Conservation (phyloP, 148 eudicot genomes). For the Diospyros lotus region DNA sequence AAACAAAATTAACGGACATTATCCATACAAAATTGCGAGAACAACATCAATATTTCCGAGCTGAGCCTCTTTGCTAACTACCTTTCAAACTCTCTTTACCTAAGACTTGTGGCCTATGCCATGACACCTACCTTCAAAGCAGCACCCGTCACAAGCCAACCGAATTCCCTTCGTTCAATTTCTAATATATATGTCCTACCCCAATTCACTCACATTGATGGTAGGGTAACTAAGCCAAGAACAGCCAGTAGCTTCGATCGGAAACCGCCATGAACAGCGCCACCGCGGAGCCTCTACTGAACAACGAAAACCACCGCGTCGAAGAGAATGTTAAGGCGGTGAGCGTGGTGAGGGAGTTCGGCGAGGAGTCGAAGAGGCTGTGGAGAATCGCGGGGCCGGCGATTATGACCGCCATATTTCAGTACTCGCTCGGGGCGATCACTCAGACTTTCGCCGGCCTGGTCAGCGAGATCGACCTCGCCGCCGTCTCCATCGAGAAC, state of each 20-base stretch:
- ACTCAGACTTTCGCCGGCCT: slow-evolving; percentile 54
- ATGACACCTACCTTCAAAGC: background rate
- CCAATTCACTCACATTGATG: background rate
- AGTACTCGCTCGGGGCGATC: slow-evolving; percentile 54
- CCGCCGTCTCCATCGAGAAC: slow-evolving; percentile 55
- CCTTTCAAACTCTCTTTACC: background rate
- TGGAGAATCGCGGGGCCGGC: slow-evolving; percentile 58
- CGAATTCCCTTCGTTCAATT: background rate
- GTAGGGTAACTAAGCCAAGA: background rate
- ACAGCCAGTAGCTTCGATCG: background rate
- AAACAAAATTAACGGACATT: too few relatives aligned
- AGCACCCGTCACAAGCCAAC: too few relatives aligned
- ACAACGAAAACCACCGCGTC: background rate
- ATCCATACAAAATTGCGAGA: too few relatives aligned
- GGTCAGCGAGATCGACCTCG: slow-evolving; percentile 48
- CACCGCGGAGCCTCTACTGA: slow-evolving; percentile 18
- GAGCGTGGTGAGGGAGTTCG: slow-evolving; percentile 17
- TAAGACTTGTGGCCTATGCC: too few relatives aligned
- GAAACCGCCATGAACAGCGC: background rate
- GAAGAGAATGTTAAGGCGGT: background rate
- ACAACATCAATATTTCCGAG: too few relatives aligned
- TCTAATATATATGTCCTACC: background rate
- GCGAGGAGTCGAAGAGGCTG: slow-evolving; percentile 35
- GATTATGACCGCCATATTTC: slow-evolving; percentile 44
- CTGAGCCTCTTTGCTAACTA: background rate